Base-by-base conservation (phyloP, 345 rosid genomes). In the Brassica cretica region DNA sequence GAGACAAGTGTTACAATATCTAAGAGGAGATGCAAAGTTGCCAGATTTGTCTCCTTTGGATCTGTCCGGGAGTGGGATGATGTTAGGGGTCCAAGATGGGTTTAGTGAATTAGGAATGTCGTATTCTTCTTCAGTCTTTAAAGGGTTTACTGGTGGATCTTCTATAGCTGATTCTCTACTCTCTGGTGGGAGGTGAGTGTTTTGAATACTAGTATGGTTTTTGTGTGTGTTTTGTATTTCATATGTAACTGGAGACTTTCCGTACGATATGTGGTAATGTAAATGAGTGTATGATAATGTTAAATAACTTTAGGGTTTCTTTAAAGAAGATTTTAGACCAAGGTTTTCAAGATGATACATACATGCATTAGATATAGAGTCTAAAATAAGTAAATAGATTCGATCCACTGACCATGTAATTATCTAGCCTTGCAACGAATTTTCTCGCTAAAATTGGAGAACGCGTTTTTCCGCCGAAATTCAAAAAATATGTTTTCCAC, bases 1-100 rank as follows among this genome's bases (percentile, higher is more conserved):
- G 88, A 84, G 94, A 76, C 93, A 89, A 66, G 88, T 87, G 39
- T 76, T 90, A 59, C 83, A 92, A 71, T 92, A 72, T 80, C 83
- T 94, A 73, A 87, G 91, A 1, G 90, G 90, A 33, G 91, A 91
- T 74, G 81, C 83, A 4, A 81, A 81, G 61, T 62, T 85, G 6
- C 89, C 93, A 0, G 89, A 82, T 0, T 32, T 87, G 12, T 70
- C 88, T 27, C 78, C 81, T 0, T 71, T 87, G 63, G 74, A 80
- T 2, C 66, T 86, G 16, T 76, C 89, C 0, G 67, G 73, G 2
- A 44, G 35, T 15, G 90, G 90, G 64, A 37, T 83, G 72, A 69
- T 75, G 14, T 82, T 83, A 39, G 78, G 80, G 3, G 8, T 71
- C 12, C 80, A 49, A 1, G 87, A 85, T 19, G 89, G 88, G 15